A percentile compares a stretch with the other conserved stretches of the same genome.
phyloP scores from a whole-genome alignment of 257 asterid species.

The Ocimum tenuiflorum region DNA sequence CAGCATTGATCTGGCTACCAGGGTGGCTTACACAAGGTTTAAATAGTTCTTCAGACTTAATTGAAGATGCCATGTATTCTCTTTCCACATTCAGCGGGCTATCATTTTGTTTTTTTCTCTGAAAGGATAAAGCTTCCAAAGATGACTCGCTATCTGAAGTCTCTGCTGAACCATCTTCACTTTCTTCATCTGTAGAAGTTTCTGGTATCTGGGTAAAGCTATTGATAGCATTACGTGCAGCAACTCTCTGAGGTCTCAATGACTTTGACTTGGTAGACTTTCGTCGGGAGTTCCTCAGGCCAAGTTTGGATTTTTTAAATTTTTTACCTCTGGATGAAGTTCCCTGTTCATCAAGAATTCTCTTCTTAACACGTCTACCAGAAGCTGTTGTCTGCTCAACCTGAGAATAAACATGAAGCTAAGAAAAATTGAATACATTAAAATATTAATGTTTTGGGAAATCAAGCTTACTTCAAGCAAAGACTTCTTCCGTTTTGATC shows the following conservation, averaged over 20 bases:
- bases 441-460: slow-evolving; percentile 3
- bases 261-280: slow-evolving; percentile 48
- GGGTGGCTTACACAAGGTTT: slow-evolving; percentile 26
- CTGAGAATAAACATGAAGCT: slow-evolving; percentile 40
- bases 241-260: slow-evolving; percentile 67
- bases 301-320: slow-evolving; percentile 39
- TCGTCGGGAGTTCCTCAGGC: slow-evolving; percentile 39
- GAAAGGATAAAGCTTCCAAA: slow-evolving; percentile 35
- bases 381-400: slow-evolving; percentile 42
- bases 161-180: slow-evolving; percentile 45
- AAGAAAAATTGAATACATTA: slow-evolving; percentile 26
- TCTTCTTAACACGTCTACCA: slow-evolving; percentile 59
- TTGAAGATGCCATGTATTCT: slow-evolving; percentile 26
- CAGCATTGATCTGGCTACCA: slow-evolving; percentile 33
- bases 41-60: slow-evolving; percentile 34
- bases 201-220: slow-evolving; percentile 44
- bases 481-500: slow-evolving; percentile 69
- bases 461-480: slow-evolving; percentile 53
- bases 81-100: slow-evolving; percentile 26
- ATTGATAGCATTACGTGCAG: slow-evolving; percentile 59
- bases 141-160: slow-evolving; percentile 60
- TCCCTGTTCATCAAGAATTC: slow-evolving; percentile 44
- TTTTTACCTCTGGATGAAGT: slow-evolving; percentile 55
- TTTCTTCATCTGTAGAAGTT: slow-evolving; percentile 61
- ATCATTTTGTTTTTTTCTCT: slow-evolving; percentile 28